phyloP scores from a whole-genome alignment of 2,329 filamentous ascomycete genomes.

The Neonectria ditissima region DNA sequence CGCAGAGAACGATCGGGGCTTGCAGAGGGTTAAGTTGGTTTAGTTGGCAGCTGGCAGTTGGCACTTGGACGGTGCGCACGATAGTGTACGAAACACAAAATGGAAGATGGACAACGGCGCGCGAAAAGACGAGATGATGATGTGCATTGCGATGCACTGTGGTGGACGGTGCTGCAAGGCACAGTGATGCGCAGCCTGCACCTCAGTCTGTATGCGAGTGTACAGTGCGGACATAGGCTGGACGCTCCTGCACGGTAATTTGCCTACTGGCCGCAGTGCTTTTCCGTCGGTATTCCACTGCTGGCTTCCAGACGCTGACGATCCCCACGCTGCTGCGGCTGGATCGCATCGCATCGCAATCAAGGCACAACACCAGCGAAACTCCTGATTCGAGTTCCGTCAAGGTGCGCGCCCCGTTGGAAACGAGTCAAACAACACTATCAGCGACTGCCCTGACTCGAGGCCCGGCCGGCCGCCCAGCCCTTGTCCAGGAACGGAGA shows the following conservation, averaged over 20 bases:
- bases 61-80: background rate
- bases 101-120: background rate
- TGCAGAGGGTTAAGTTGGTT: constrained; percentile 5
- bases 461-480: constrained; percentile 27
- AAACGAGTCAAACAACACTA: constrained; percentile 31
- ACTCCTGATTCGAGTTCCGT: constrained; percentile 38
- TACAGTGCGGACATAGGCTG: background rate
- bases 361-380: constrained; percentile 39
- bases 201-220: too few relatives aligned
- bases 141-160: background rate
- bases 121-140: background rate
- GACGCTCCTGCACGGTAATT: background rate
- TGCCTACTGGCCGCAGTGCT: background rate
- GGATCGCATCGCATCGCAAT: constrained; percentile 32
- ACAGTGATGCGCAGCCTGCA: too few relatives aligned
- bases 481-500: constrained; percentile 44
- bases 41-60: background rate
- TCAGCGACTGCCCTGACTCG: constrained; percentile 42
- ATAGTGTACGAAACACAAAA: background rate
- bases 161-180: too few relatives aligned
- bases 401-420: constrained; percentile 31
- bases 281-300: background rate
- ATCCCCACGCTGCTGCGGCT: constrained; percentile 9
- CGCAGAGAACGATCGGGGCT: background rate
- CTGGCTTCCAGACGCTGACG: background rate